Base-by-base conservation (phyloP, 176 grass and related monocot species). In the Aegilops umbellulata region DNA sequence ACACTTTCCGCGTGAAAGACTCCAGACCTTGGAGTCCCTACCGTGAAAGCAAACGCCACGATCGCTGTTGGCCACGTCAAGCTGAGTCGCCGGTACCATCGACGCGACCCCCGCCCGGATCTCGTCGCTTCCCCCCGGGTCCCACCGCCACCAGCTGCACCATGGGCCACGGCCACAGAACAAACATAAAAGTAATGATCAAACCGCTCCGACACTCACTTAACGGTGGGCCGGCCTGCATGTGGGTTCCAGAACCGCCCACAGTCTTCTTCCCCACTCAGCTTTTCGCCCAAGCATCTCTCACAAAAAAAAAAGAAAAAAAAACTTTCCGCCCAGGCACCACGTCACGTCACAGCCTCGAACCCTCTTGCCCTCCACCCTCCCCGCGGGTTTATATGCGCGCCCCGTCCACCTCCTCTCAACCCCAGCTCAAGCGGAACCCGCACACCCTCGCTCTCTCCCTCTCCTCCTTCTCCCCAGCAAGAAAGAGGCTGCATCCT, bases 261-360 rank as follows among this genome's bases (percentile, higher is more conserved):
- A 62, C 36, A 3, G 82, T 16, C 30, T 74, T 65, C 51, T 2
- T 2, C 4, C 23, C 65, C 2, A 5, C 17, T 22, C 53, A 58
- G 3, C 68, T 73, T 73, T 60, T 69, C 53, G 16, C 53, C 69
- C 24, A 29, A 6, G 69, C 34, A 42, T 44, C 42, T 3, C 39
- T 35, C 81, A 61, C 51, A 16, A 51, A 17, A 47, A 51, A 51
- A 35, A 4, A 17, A 17, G 2, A 7, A 17, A 51, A 17, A 51
- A 51, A 17, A 51, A 2, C 81, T 73, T 73, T 60, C 81, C 51
- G 32, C 68, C 68, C 23, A 27, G 1, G 69, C 34, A 30, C 69
- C 82, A 83, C 82, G 82, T 83, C 88, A 86, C 17, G 23, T 83
- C 88, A 86, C 17, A 17, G 16, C 32, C 14, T 38, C 42, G 24